Evolutionary conservation across 176 grass and related monocot genomes (phyloP), one percentile per base, ranked within the genome.

Genomic region (Carex parvula): DNA sequence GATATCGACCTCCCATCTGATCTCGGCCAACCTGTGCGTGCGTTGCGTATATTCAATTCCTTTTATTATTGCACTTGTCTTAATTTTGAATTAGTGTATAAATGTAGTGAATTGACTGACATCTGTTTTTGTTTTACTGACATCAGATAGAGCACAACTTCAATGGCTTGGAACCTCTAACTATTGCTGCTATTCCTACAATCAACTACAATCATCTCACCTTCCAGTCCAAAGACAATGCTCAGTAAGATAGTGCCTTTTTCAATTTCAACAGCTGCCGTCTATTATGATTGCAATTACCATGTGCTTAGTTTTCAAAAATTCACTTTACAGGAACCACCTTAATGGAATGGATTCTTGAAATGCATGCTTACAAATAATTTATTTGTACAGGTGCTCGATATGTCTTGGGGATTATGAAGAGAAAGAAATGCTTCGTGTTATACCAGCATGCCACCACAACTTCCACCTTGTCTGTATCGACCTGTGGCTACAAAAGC

Each of bases 321-420:
- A 3, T 39, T 67, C 2, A 17, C 66, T 39, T 71, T 18, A 44
- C 46, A 71, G 9, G 16, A 68, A 69, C 33, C 33, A 69, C 65
- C 14, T 37, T 0, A 20, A 69, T 41, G 6, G 5, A 20, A 69
- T 69, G 6, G 6, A 39, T 69, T 69, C 18, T 69, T 16, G 22
- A 79, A 79, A 56, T 44, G 8, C 64, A 35, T 37, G 6, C 12
- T 81, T 44, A 61, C 35, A 48, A 20, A 44, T 44, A 46, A 73
- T 85, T 86, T 86, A 68, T 37, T 72, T 79, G 39, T 21, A 20
- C 79, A 98, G 95, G 88, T 98, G 95, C 77, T 93, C 95, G 33
- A 98, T 98, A 84, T 98, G 95, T 84, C 92, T 98, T 84, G 91
- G 95, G 29, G 95, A 98, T 83, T 98, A 98, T 83, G 82, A 79